Evolutionary conservation across 306 rosid genomes (phyloP).

Genomic region (Quercus cerris): DNA sequence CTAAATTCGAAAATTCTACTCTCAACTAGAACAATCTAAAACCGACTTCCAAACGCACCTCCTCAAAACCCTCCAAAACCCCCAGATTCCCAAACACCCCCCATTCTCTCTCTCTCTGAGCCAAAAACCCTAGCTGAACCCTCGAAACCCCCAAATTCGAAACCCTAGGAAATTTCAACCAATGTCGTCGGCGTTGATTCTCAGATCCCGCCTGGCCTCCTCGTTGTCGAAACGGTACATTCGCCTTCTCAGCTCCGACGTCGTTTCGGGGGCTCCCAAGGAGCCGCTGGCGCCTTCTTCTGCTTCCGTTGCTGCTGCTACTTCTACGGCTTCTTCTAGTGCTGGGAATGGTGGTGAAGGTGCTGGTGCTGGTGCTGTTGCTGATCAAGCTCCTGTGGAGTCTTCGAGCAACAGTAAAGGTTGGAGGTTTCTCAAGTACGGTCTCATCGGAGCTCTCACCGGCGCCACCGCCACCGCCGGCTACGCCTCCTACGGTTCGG

Average conservation of each 20-base stretch:
- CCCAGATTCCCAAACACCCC: constrained; percentile 11
- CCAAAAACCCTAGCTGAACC: constrained; percentile 41
- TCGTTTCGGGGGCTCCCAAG: constrained; percentile 39
- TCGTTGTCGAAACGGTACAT: constrained; percentile 21
- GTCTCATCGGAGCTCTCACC: constrained; percentile 39
- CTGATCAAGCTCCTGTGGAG: not conserved
- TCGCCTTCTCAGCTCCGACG: constrained; percentile 43
- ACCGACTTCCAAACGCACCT: constrained; percentile 29
- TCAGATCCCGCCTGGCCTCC: constrained; percentile 33
- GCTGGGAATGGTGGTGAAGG: not conserved
- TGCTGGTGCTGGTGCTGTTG: not conserved
- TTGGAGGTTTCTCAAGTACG: constrained; percentile 37
- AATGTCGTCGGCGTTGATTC: constrained; percentile 29
- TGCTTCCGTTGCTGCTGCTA: constrained; percentile 28
- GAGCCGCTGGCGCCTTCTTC: constrained; percentile 37
- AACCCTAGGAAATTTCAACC: no score
- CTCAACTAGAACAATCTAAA: not conserved
- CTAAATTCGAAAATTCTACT: not conserved
- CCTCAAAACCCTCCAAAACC: not conserved
- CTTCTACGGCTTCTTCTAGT: constrained; percentile 19
- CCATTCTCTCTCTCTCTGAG: not conserved
- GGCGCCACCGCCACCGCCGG: constrained; percentile 39
- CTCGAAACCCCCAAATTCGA: not conserved
- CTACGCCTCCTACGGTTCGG: constrained; percentile 45
- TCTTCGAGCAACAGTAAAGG: constrained; percentile 19